Base-by-base conservation (phyloP, 1,284 basidiomycete species). In the Microbotryomycetes sp. region DNA sequence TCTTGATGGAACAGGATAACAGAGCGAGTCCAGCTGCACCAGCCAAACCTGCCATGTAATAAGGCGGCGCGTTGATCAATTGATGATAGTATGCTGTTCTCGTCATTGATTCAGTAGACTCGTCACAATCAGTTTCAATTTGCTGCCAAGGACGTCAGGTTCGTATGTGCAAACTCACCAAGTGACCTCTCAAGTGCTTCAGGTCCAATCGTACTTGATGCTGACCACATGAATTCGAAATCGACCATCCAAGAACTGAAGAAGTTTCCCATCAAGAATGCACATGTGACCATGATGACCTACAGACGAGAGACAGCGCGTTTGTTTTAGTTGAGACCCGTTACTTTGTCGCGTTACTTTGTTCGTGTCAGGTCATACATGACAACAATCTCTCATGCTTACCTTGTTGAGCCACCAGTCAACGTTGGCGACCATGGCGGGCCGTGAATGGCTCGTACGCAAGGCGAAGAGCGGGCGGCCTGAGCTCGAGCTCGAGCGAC, bases 231-330 rank as follows among this genome's bases (percentile, higher is more conserved):
- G 25, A 60, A 32, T 12, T 53, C 48, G 49, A 59, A 58, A 47
- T 61, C 62, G 16, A 48, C 59, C 19, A 63, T 12, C 67, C 62
- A 65, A 31, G 60, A 52, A 3, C 54, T 51, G 53, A 52, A 64
- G 57, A 60, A 65, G 25, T 50, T 42, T 12, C 61, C 65, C 30
- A 67, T 58, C 31, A 64, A 53, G 42, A 59, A 9, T 1, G 58
- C 19, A 23, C 55, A 55, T 2, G 56, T 19, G 55, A 61, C 48
- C 45, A 62, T 48, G 54, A 65, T 58, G 49, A 53, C 36, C 36
- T 42, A 19, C 36, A 42, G 12, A 19, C 25, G 50, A 31, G 15
- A 15, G 15, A 15, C n/a, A 42, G 25, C 15, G 29, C 54, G 16
- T n/a, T n/a, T n/a, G n/a, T n/a, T n/a, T n/a, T n/a, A n/a, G n/a